phyloP scores from a whole-genome alignment of 768 basidiomycete genomes.

The Amanita exitialis region DNA sequence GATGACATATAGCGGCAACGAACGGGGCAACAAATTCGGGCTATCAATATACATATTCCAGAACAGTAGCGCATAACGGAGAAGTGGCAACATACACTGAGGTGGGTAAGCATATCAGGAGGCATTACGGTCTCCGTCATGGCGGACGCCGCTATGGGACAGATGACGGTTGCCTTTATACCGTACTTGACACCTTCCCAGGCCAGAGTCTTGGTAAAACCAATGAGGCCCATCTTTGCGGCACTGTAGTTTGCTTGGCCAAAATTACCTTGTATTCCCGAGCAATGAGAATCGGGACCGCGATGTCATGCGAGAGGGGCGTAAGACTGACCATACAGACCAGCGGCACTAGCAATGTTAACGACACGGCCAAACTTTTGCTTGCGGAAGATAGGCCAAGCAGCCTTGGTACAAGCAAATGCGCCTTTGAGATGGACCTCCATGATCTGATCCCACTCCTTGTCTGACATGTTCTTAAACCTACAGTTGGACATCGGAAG shows the following conservation, averaged over 20 bases:
- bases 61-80: not conserved
- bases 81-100: slow-evolving; percentile 41
- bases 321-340: slow-evolving; percentile 63
- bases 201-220: slow-evolving; percentile 88
- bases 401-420: slow-evolving; percentile 87
- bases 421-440: slow-evolving; percentile 93
- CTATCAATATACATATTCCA: slow-evolving; percentile 22
- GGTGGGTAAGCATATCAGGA: slow-evolving; percentile 82
- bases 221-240: slow-evolving; percentile 93
- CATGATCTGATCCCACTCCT: slow-evolving; percentile 84
- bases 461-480: slow-evolving; percentile 96
- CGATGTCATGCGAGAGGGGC: not conserved
- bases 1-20: slow-evolving; percentile 80
- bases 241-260: slow-evolving; percentile 98
- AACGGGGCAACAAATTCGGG: slow-evolving; percentile 92
- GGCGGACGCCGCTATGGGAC: slow-evolving; percentile 88
- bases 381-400: slow-evolving; percentile 91
- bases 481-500: slow-evolving; percentile 23
- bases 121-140: slow-evolving; percentile 98
- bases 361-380: slow-evolving; percentile 92
- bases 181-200: slow-evolving; percentile 87
- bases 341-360: slow-evolving; percentile 93
- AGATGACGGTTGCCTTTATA: slow-evolving; percentile 81
- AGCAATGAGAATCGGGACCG: not conserved
- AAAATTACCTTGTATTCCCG: slow-evolving; percentile 67